These are phyloP conservation scores for Boletales sp. DNA, from an alignment of 768 basidiomycete species.

Conservation along the genomic window DNA sequence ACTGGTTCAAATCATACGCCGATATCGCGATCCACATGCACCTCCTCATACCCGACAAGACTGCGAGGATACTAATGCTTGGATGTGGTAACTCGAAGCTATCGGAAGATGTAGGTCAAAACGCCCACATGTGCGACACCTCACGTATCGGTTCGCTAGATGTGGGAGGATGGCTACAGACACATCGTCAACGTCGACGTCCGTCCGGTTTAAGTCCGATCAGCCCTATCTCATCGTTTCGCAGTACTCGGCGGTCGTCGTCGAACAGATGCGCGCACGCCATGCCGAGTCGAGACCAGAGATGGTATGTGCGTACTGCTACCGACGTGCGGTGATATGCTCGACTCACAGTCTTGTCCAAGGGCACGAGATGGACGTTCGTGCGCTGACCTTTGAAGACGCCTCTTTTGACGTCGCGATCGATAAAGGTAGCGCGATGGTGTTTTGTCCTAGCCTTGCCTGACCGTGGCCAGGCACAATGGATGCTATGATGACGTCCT, in stretches of 20 bases:
- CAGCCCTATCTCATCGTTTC: neutral
- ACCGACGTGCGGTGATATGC: neutral
- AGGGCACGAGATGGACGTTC: conserved; percentile 88
- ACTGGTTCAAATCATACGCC: conserved; percentile 84
- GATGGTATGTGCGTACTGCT: conserved; percentile 60
- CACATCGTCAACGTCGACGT: conserved; percentile 81
- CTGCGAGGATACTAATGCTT: conserved; percentile 67
- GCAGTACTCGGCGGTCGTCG: conserved; percentile 73
- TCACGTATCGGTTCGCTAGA: conserved; percentile 39
- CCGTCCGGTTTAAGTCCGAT: conserved; percentile 16
- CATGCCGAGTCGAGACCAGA: conserved; percentile 50
- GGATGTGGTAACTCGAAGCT: conserved; percentile 83
- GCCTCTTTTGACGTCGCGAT: conserved; percentile 74
- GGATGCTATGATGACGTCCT: conserved; percentile 86
- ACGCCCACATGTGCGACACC: neutral
- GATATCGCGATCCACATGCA: conserved; percentile 65
- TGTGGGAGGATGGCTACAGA: conserved; percentile 85
- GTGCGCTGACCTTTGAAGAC: conserved; percentile 55
- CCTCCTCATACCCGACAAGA: conserved; percentile 59
- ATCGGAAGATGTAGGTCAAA: conserved; percentile 60
- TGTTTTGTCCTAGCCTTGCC: neutral
- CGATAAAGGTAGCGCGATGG: conserved; percentile 59
- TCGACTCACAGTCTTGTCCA: neutral
- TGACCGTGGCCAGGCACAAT: conserved; percentile 53
- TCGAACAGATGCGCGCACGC: conserved; percentile 66